phyloP scores from a whole-genome alignment of 208 protist genomes.

The Crithidia sp. region DNA sequence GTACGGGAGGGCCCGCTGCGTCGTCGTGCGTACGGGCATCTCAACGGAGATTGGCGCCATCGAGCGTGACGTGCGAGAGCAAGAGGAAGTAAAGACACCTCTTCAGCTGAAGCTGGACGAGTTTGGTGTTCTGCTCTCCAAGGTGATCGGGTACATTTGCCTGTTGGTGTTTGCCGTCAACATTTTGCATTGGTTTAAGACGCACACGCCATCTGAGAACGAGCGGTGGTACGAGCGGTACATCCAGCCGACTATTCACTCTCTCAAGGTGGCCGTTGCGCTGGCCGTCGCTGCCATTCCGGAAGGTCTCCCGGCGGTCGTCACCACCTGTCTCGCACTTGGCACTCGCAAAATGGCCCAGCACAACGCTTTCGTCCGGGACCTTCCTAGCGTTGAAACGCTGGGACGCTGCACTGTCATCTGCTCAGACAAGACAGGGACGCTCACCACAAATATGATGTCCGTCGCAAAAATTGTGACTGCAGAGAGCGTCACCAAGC shows the following conservation, averaged over 20 bases:
- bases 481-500: constrained; percentile 6
- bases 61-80: constrained; percentile 79
- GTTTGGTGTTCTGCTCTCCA: constrained; percentile 94
- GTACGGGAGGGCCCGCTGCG: constrained; percentile 89
- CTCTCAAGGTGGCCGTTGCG: constrained; percentile 97
- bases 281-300: constrained; percentile 98
- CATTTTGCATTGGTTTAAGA: constrained; percentile 80
- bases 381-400: constrained; percentile 97
- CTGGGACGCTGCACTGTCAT: constrained; percentile 98
- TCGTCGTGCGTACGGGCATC: constrained; percentile 94
- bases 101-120: constrained; percentile 97
- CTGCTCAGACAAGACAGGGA: constrained; percentile 99
- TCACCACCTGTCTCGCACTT: constrained; percentile 97
- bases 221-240: constrained; percentile 68
- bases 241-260: constrained; percentile 76
- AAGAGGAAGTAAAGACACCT: constrained; percentile 92
- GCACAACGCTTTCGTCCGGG: constrained; percentile 95
- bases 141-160: constrained; percentile 91
- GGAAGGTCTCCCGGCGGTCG: constrained; percentile 97
- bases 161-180: constrained; percentile 93
- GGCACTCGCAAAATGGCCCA: constrained; percentile 96
- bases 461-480: constrained; percentile 83
- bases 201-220: constrained; percentile 63
- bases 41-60: constrained; percentile 96
- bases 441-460: constrained; percentile 99